Evolutionary conservation across 2,329 filamentous ascomycete species (phyloP).

Genomic region (Lachnellula subtilissima): DNA sequence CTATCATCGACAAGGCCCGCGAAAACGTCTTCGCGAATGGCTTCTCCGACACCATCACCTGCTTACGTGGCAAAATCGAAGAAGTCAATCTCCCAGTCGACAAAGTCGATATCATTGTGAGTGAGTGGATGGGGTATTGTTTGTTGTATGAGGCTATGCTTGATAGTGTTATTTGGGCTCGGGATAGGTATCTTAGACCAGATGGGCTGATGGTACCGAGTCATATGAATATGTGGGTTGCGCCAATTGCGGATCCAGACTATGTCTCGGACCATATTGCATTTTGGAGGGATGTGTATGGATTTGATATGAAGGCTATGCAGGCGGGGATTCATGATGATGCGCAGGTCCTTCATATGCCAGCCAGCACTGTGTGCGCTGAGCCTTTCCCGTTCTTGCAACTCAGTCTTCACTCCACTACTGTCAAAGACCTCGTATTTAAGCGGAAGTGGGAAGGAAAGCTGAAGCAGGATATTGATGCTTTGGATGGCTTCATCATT

Average conservation of each 20-base stretch:
- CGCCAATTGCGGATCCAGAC: conserved; percentile 72
- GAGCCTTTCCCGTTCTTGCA: conserved; percentile 62
- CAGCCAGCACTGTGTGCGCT: conserved; percentile 55
- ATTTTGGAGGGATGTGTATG: conserved; percentile 92
- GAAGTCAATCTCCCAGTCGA: conserved; percentile 74
- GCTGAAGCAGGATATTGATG: conserved; percentile 57
- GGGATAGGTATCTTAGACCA: conserved; percentile 77
- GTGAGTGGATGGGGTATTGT: conserved; percentile 97
- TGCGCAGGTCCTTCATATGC: conserved; percentile 70
- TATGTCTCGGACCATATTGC: conserved; percentile 72
- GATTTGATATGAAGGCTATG: conserved; percentile 93
- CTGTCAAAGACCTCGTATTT: conserved; percentile 70
- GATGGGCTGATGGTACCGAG: conserved; percentile 83
- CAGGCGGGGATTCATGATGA: conserved; percentile 76
- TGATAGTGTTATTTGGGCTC: conserved; percentile 81
- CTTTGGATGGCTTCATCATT: conserved; percentile 79
- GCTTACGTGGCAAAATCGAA: conserved; percentile 80
- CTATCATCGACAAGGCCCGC: conserved; percentile 80
- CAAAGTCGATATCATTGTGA: conserved; percentile 89
- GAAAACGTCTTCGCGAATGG: conserved; percentile 82
- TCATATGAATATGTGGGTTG: conserved; percentile 76
- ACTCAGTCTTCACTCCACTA: conserved; percentile 71
- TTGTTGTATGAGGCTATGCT: conserved; percentile 95
- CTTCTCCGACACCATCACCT: conserved; percentile 68
- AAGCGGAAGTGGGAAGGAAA: conserved; percentile 60